Evolutionary conservation across 768 basidiomycete genomes (phyloP).

Genomic region (Cyclocybe aegerita): DNA sequence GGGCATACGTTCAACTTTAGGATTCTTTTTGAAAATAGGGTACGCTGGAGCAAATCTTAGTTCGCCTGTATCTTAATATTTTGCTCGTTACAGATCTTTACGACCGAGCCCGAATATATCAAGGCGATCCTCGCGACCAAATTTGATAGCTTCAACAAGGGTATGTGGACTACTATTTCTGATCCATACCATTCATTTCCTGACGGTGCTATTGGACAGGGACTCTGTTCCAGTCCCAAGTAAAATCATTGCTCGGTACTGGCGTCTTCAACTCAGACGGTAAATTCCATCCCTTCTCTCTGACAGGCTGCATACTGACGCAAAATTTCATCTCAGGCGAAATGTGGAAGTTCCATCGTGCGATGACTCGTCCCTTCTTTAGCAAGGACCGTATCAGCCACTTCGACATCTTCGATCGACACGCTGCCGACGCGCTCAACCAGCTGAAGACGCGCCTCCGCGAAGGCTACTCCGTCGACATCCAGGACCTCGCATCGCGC

Average conservation of each 20-base stretch:
- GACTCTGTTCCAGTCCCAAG: conserved; percentile 11
- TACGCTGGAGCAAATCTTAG: conserved; percentile 12
- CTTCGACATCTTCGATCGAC: conserved; percentile 54
- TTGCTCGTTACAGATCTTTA: conserved; percentile 34
- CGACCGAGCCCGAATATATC: conserved; percentile 47
- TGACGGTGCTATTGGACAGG: conserved; percentile 6
- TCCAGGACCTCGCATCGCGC: conserved; percentile 55
- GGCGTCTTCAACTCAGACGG: conserved; percentile 65
- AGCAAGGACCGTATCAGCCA: conserved; percentile 49
- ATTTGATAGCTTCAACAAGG: conserved; percentile 36
- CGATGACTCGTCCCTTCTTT: conserved; percentile 65
- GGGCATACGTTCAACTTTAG: conserved; percentile 32
- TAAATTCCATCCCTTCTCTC: conserved; percentile 9
- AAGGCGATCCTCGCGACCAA: conserved; percentile 44
- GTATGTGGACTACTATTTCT: conserved; percentile 6
- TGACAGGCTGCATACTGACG: neutral
- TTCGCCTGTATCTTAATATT: neutral
- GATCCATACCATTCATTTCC: neutral
- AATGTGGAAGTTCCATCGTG: conserved; percentile 65
- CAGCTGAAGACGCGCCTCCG: conserved; percentile 40
- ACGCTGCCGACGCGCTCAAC: conserved; percentile 46
- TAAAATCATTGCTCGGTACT: conserved; percentile 42
- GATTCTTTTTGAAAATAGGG: conserved; percentile 38
- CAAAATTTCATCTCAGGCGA: conserved; percentile 34
- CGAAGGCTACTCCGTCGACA: conserved; percentile 52